Evolutionary conservation across 169 alveolate species (phyloP).

Genomic region (Plasmodium berghei): DNA sequence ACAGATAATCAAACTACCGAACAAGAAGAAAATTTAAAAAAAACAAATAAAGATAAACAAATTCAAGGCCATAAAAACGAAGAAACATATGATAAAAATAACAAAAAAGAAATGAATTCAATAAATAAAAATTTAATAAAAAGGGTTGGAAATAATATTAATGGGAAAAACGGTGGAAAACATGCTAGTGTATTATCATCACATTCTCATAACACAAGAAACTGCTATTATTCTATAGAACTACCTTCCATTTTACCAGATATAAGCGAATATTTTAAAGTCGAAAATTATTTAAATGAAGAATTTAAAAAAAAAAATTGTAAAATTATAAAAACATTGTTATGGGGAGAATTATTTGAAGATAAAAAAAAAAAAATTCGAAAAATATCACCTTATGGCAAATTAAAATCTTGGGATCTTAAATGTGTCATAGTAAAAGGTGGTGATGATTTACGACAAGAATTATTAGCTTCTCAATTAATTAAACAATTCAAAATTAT

Average conservation of each 20-base stretch:
- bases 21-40: not conserved
- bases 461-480: slow-evolving; percentile 95
- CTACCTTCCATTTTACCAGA: slow-evolving; percentile 4
- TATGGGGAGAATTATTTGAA: slow-evolving; percentile 87
- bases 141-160: slow-evolving; percentile 1
- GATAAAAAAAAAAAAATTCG: slow-evolving; percentile 87
- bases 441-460: slow-evolving; percentile 97
- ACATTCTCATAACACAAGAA: not conserved
- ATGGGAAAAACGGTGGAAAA: not conserved
- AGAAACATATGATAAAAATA: slow-evolving; percentile 18
- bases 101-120: not conserved
- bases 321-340: slow-evolving; percentile 63
- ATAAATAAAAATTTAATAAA: no score
- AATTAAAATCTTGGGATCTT: slow-evolving; percentile 88
- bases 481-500: slow-evolving; percentile 91
- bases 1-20: not conserved
- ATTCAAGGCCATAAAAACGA: not conserved
- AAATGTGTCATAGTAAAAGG: slow-evolving; percentile 94
- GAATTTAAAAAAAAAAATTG: slow-evolving; percentile 77
- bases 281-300: slow-evolving; percentile 51
- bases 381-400: slow-evolving; percentile 89
- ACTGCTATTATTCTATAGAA: slow-evolving; percentile 18
- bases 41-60: not conserved
- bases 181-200: not conserved
- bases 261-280: slow-evolving; percentile 48